Conservation (phyloP, 441 rosid species). For the Gossypium trilobum region DNA sequence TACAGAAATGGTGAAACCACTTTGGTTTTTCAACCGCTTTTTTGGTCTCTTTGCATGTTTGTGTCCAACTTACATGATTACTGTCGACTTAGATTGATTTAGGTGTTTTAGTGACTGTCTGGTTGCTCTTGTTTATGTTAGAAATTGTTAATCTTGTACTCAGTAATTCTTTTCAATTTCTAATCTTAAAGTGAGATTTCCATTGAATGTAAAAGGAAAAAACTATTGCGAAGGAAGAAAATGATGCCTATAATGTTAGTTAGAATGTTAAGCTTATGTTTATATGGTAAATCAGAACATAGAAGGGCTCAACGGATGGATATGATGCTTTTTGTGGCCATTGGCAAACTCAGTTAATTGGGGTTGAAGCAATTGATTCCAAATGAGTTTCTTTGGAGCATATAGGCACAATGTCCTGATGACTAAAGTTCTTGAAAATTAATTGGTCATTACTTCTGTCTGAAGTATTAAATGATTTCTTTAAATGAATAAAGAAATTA, state of each 20-base stretch:
- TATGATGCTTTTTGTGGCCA: background rate
- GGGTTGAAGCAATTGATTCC: background rate
- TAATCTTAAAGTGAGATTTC: background rate
- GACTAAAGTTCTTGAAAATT: background rate
- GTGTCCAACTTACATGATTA: background rate
- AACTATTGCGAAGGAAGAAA: background rate
- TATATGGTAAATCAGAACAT: background rate
- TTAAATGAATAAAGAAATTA: background rate
- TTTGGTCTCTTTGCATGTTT: background rate
- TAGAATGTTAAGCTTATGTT: conserved; percentile 1
- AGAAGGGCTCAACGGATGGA: background rate
- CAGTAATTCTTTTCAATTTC: background rate
- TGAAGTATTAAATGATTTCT: conserved; percentile 4
- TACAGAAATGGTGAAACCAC: background rate
- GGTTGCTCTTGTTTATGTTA: background rate
- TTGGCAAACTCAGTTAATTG: background rate
- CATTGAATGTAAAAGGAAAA: too few species aligned
- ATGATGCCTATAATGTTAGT: background rate
- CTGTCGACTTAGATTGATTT: background rate
- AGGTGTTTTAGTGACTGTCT: background rate
- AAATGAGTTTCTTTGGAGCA: background rate
- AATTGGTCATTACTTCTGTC: background rate
- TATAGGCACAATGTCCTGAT: background rate
- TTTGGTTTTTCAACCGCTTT: background rate
- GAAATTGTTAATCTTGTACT: background rate